Evolutionary conservation across 805 yeast genomes (phyloP).

Genomic region (Komagataella pseudopastoris): DNA sequence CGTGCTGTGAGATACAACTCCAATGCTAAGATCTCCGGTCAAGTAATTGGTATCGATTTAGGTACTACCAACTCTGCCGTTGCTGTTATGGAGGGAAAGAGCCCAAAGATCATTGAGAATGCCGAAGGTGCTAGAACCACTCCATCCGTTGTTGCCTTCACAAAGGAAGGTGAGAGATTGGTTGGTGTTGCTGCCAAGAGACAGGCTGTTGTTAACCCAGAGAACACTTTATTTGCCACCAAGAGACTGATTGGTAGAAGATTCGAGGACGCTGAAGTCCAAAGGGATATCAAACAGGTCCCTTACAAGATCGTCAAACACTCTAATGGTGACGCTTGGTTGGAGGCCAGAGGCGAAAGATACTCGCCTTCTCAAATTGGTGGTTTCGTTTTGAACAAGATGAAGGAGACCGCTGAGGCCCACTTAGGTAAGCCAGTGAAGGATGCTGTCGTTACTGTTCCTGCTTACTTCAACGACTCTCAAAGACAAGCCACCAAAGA

Average conservation of each 20-base stretch:
- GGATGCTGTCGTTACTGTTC: constrained; percentile 87
- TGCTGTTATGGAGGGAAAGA: constrained; percentile 55
- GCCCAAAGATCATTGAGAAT: constrained; percentile 57
- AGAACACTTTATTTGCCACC: constrained; percentile 71
- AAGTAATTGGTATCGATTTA: constrained; percentile 67
- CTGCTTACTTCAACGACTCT: constrained; percentile 84
- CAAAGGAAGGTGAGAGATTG: constrained; percentile 29
- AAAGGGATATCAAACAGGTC: constrained; percentile 45
- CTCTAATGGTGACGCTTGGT: constrained; percentile 59
- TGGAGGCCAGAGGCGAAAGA: constrained; percentile 30
- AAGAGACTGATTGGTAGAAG: constrained; percentile 70
- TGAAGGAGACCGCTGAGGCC: constrained; percentile 96
- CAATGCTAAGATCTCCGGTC: constrained; percentile 18
- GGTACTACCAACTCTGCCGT: constrained; percentile 86
- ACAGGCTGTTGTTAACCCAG: constrained; percentile 65
- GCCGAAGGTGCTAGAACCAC: constrained; percentile 73
- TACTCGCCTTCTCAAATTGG: constrained; percentile 65
- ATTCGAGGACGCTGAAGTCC: constrained; percentile 56
- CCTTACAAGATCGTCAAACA: constrained; percentile 52
- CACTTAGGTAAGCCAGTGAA: constrained; percentile 76
- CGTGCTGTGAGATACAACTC: constrained; percentile 10
- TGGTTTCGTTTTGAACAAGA: constrained; percentile 72
- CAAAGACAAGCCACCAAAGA: constrained; percentile 93
- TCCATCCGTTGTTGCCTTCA: constrained; percentile 65
- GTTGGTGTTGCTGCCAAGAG: constrained; percentile 68